These are phyloP conservation scores for Grosmannia serpens DNA, from an alignment of 2,329 filamentous ascomycete species.

Conservation along the genomic window DNA sequence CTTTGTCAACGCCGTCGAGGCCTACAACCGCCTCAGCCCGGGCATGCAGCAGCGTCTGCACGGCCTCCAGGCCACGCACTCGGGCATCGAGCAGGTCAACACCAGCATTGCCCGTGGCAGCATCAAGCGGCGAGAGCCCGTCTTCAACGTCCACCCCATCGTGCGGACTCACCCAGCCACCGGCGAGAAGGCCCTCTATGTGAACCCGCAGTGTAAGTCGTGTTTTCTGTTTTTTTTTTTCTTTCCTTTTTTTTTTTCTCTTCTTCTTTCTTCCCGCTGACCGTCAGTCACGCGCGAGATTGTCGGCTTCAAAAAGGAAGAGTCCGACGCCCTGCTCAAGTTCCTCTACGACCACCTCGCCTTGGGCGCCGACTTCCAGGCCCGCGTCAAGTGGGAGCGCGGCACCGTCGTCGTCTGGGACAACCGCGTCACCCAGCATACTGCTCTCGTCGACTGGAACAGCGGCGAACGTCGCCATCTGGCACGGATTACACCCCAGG, in stretches of 20 bases:
- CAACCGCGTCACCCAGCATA: conserved; percentile 69
- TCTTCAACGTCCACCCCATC: conserved; percentile 63
- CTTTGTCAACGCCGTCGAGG: conserved; percentile 68
- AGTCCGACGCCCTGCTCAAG: conserved; percentile 65
- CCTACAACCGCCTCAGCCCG: conserved; percentile 70
- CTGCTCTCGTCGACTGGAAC: conserved; percentile 72
- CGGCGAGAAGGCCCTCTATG: conserved; percentile 71
- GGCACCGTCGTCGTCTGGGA: conserved; percentile 83
- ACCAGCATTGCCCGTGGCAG: conserved; percentile 55
- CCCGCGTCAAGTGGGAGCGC: conserved; percentile 63
- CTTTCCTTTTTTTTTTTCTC: background rate
- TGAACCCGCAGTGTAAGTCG: conserved; percentile 68
- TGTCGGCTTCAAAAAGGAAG: conserved; percentile 75
- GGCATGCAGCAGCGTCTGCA: conserved; percentile 71
- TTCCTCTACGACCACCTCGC: conserved; percentile 69
- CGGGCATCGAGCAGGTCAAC: conserved; percentile 68
- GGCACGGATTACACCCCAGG: conserved; percentile 73
- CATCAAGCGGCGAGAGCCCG: conserved; percentile 63
- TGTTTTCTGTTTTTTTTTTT: background rate
- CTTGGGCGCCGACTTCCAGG: conserved; percentile 60
- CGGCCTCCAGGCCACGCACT: conserved; percentile 70
- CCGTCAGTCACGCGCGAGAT: conserved; percentile 63
- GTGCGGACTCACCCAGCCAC: conserved; percentile 73
- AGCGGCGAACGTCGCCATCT: conserved; percentile 67
- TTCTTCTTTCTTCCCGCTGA: background rate